phyloP scores from a whole-genome alignment of 108 stramenopile genomes.

The Stephanodiscus minutulus region DNA sequence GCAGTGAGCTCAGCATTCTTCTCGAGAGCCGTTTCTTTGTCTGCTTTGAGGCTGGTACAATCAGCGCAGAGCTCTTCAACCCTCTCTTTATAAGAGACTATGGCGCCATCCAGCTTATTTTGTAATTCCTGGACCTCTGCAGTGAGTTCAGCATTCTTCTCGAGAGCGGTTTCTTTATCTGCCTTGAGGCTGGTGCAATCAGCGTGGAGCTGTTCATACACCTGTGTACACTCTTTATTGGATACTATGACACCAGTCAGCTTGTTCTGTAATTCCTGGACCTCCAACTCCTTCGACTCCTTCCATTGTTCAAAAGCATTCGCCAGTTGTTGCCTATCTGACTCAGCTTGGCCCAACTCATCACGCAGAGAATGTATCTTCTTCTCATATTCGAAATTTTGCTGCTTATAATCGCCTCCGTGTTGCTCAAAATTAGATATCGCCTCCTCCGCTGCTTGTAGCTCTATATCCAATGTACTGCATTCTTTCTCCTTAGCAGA shows the following conservation, averaged over 20 bases:
- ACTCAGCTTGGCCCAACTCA: conserved; percentile 13
- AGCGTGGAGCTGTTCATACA: conserved; percentile 5
- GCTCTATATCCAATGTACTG: not conserved
- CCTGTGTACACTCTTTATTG: conserved; percentile 8
- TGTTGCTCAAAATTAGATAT: not conserved
- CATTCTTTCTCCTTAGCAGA: conserved; percentile 6
- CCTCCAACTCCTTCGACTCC: conserved; percentile 7
- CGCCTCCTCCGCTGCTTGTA: not conserved
- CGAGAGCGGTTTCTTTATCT: conserved; percentile 6
- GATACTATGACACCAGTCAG: conserved; percentile 15
- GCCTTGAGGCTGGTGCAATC: conserved; percentile 4
- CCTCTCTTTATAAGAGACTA: conserved; percentile 9
- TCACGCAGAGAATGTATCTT: not conserved
- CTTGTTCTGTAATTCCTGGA: conserved; percentile 4
- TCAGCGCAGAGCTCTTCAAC: conserved; percentile 5
- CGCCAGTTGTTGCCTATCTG: conserved; percentile 4
- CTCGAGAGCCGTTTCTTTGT: conserved; percentile 5
- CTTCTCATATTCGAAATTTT: not conserved
- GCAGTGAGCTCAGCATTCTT: conserved; percentile 2
- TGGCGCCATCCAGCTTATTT: conserved; percentile 24
- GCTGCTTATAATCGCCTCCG: not conserved
- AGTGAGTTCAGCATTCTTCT: not conserved
- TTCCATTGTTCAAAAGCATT: conserved; percentile 7
- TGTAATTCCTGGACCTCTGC: not conserved
- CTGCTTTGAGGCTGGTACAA: conserved; percentile 4